Percentiles rank a stretch among this genome's conserved stretches.
These are phyloP conservation scores for Pseudogymnoascus verrucosus DNA, from an alignment of 2,329 filamentous ascomycete species.

Conservation along the genomic window DNA sequence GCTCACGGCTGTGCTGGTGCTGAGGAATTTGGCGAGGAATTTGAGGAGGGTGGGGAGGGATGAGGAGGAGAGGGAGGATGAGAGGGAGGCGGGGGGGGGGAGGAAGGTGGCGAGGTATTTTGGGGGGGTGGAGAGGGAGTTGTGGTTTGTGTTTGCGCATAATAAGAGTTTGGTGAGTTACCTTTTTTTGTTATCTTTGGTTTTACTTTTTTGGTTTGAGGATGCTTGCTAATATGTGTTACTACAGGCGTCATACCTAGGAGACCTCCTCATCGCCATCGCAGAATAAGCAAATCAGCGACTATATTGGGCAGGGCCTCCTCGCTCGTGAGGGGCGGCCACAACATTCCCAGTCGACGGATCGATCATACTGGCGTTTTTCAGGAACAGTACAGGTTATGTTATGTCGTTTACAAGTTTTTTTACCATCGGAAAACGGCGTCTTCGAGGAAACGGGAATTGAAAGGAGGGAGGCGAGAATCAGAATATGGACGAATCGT, in stretches of 20 bases:
- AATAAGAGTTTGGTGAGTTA: too few relatives aligned
- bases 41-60: slow-evolving; percentile 53
- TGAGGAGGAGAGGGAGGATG: slow-evolving; percentile 43
- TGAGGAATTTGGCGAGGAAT: slow-evolving; percentile 70
- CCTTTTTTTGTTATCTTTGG: too few relatives aligned
- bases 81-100: slow-evolving; percentile 44
- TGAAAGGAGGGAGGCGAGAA: not conserved
- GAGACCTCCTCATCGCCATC: not conserved
- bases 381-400: not conserved
- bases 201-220: too few relatives aligned
- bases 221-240: not conserved
- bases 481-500: not conserved
- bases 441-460: not conserved
- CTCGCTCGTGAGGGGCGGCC: too few relatives aligned
- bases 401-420: not conserved
- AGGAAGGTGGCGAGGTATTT: too few relatives aligned
- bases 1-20: slow-evolving; percentile 67
- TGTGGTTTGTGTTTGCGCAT: too few relatives aligned
- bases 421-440: not conserved
- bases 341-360: too few relatives aligned
- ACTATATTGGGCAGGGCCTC: not conserved
- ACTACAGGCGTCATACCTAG: not conserved
- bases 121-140: too few relatives aligned
- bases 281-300: not conserved
- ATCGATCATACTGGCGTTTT: not conserved